Evolutionary conservation across 495 filamentous ascomycete species (phyloP), one percentile per base, ranked within the genome.

Genomic region (Neurospora sp.): DNA sequence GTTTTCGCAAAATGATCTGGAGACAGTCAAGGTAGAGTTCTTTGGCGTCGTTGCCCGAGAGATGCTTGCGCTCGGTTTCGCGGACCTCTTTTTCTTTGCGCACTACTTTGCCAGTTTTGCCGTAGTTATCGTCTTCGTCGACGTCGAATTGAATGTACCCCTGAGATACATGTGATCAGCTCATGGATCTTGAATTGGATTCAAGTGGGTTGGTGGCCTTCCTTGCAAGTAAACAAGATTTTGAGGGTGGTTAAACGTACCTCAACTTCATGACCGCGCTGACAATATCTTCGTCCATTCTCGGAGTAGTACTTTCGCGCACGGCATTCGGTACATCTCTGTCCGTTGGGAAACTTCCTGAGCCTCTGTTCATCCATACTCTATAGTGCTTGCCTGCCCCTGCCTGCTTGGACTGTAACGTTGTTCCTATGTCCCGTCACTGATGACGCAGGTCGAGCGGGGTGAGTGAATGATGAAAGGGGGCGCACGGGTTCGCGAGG

Each of bases 1-100:
- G 83, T 42, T 77, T 80, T 22, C 83, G 69, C 40, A 83, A 71
- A 39, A 99, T 88, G n/a, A 98, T 82, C 81, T 98, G 96, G 70
- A 93, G 89, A 75, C 87, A 90, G 79, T 95, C 90, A 44, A 99
- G 82, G 80, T 90, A 97, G n/a, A 97, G 86, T 73, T 91, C 87
- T 70, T 87, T 86, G 37, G 90, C 94, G 53, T 88, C 82, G 68
- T 84, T 83, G 70, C 93, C 94, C 9, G 82, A 79, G 70, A 89
- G 76, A 81, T 89, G 82, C 88, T 88, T 87, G 59, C 84, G 85
- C 70, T 86, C 85, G 72, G 86, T 89, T 76, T 84, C 80, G 41
- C 87, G 83, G 69, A 83, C 82, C 72, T 85, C 89, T 73, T 86
- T 79, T 71, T 83, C 76, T 59, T 75, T 77, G 39, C 79, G 77